These are phyloP conservation scores for Chenopodium formosanum DNA, from an alignment of 148 eudicot genomes.

Conservation along the genomic window DNA sequence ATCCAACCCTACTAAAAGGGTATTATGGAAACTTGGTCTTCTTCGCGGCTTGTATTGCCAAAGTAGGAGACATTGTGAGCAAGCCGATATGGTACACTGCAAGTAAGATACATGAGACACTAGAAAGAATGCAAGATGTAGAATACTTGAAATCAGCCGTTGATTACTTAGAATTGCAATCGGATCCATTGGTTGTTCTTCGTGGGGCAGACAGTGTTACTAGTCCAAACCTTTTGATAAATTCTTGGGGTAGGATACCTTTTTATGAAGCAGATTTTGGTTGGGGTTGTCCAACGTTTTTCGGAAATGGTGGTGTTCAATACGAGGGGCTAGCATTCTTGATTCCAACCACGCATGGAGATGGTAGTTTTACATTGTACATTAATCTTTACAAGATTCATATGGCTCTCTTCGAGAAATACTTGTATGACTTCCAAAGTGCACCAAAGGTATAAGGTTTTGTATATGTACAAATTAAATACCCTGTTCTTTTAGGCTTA, in stretches of 20 bases:
- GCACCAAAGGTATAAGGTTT: background rate
- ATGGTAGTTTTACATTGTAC: constrained; percentile 31
- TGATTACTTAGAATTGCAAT: constrained; percentile 28
- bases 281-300: constrained; percentile 29
- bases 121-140: constrained; percentile 14
- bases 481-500: too few species aligned
- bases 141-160: constrained; percentile 29
- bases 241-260: constrained; percentile 32
- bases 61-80: constrained; percentile 12
- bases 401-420: constrained; percentile 27
- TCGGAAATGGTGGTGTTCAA: constrained; percentile 25
- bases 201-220: constrained; percentile 23
- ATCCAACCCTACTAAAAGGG: constrained; percentile 29
- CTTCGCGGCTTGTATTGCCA: constrained; percentile 21
- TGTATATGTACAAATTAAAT: too few species aligned
- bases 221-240: constrained; percentile 31
- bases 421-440: constrained; percentile 15
- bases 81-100: constrained; percentile 33
- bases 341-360: constrained; percentile 24
- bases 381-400: constrained; percentile 30
- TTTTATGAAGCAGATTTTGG: constrained; percentile 28
- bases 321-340: constrained; percentile 33
- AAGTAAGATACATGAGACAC: constrained; percentile 21
- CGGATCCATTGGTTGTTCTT: constrained; percentile 8
- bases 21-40: constrained; percentile 37